These are phyloP conservation scores for Odontarrhena argentea DNA, from an alignment of 345 rosid species.

Conservation along the genomic window DNA sequence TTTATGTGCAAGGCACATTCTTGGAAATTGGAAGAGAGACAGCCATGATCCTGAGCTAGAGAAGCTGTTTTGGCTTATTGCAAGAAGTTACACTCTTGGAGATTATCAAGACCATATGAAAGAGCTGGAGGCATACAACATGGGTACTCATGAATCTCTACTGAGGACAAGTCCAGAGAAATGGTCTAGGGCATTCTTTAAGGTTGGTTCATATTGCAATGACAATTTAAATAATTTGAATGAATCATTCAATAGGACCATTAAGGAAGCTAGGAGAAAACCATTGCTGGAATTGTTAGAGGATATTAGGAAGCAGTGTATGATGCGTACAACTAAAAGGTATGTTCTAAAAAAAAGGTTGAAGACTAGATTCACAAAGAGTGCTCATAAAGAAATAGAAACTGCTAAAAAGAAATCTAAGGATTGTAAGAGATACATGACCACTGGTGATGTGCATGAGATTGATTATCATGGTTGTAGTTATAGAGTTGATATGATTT, in stretches of 20 bases:
- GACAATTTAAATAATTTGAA: not conserved
- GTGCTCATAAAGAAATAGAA: too few species aligned
- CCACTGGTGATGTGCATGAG: too few species aligned
- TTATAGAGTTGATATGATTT: too few species aligned
- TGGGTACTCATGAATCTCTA: not conserved
- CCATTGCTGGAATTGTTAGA: not conserved
- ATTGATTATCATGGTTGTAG: too few species aligned
- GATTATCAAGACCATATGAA: not conserved
- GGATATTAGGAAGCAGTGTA: not conserved
- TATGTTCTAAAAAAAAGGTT: not conserved
- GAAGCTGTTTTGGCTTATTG: not conserved
- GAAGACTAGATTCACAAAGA: too few species aligned
- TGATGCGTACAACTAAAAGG: not conserved
- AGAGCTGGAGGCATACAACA: not conserved
- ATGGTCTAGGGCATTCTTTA: not conserved
- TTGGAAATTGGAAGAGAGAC: not conserved
- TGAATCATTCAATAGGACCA: too few species aligned
- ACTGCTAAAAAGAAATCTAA: too few species aligned
- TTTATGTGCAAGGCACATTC: not conserved
- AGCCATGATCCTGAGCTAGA: not conserved
- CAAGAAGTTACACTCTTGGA: not conserved
- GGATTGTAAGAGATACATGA: too few species aligned
- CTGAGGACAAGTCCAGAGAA: not conserved
- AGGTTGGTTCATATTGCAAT: not conserved
- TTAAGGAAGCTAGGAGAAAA: not conserved